A percentile compares a stretch with the other conserved stretches of the same genome.
Evolutionary conservation across 257 asterid species (phyloP).

Genomic region (Rhazya stricta): DNA sequence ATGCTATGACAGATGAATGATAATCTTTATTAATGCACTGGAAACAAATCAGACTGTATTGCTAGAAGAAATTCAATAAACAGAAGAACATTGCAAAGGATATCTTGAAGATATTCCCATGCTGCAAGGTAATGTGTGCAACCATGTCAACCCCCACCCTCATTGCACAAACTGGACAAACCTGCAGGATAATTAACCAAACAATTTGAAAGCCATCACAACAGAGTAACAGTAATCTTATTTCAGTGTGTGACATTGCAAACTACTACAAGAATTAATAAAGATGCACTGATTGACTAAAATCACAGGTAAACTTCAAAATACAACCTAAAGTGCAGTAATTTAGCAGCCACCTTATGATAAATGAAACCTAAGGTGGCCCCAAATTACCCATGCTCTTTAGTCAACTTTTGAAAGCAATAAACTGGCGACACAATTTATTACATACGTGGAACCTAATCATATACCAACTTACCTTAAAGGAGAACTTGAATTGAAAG

Average conservation of each 20-base stretch:
- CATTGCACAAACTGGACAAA: conserved; percentile 84
- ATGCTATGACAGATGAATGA: not conserved
- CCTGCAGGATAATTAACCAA: conserved; percentile 44
- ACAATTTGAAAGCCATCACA: not conserved
- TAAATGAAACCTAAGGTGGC: not conserved
- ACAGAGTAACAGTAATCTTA: not conserved
- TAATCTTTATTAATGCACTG: too few species aligned
- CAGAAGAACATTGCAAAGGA: conserved; percentile 41
- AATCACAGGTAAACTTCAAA: not conserved
- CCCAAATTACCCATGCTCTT: not conserved
- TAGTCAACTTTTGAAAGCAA: not conserved
- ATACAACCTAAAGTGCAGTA: not conserved
- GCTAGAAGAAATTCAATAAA: not conserved
- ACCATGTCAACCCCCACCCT: conserved; percentile 98
- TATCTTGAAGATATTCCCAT: conserved; percentile 79
- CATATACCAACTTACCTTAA: not conserved
- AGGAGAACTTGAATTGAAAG: not conserved
- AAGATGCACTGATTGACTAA: not conserved
- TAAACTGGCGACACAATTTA: not conserved
- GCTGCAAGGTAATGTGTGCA: conserved; percentile 88
- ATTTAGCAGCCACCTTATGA: not conserved
- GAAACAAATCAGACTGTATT: not conserved
- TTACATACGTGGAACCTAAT: not conserved
- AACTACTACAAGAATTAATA: not conserved
- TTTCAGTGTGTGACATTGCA: not conserved